Evolutionary conservation across 2,329 filamentous ascomycete species (phyloP).

Genomic region (Tolypocladium pustulatum): DNA sequence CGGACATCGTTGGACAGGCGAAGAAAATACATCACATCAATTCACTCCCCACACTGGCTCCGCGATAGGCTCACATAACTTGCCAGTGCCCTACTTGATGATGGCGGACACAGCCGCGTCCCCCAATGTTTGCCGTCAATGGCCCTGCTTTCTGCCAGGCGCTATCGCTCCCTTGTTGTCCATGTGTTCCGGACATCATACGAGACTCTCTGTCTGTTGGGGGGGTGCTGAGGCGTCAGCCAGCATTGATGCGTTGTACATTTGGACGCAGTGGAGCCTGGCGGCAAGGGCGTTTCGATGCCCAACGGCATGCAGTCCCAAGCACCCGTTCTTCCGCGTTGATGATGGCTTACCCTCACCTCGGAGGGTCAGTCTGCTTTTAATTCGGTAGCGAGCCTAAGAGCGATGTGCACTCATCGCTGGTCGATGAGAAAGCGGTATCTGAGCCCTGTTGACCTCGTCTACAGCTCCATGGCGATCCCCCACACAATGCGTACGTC

Average conservation of each 20-base stretch:
- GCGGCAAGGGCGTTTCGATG: slow-evolving; percentile 34
- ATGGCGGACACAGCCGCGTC: not conserved
- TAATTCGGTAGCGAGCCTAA: not conserved
- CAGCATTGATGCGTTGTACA: slow-evolving; percentile 30
- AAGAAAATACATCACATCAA: no score
- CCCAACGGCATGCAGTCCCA: slow-evolving; percentile 32
- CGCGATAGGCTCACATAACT: not conserved
- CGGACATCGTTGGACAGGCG: slow-evolving; percentile 5
- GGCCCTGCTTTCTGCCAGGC: not conserved
- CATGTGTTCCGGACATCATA: not conserved
- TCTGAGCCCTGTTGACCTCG: not conserved
- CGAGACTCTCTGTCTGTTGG: no score
- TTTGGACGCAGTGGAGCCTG: slow-evolving; percentile 25
- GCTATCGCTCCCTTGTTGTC: no score
- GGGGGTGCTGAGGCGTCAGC: slow-evolving; percentile 24
- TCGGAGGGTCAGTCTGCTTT: not conserved
- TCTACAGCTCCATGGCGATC: not conserved
- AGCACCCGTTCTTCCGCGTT: not conserved
- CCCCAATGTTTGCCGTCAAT: not conserved
- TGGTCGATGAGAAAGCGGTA: not conserved
- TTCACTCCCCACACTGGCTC: not conserved
- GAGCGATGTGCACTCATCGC: not conserved
- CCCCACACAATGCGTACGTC: not conserved
- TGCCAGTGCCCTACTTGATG: not conserved
- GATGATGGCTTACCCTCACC: not conserved